Base-by-base conservation (phyloP, 2,329 filamentous ascomycete genomes). In the Colletotrichum lini region DNA sequence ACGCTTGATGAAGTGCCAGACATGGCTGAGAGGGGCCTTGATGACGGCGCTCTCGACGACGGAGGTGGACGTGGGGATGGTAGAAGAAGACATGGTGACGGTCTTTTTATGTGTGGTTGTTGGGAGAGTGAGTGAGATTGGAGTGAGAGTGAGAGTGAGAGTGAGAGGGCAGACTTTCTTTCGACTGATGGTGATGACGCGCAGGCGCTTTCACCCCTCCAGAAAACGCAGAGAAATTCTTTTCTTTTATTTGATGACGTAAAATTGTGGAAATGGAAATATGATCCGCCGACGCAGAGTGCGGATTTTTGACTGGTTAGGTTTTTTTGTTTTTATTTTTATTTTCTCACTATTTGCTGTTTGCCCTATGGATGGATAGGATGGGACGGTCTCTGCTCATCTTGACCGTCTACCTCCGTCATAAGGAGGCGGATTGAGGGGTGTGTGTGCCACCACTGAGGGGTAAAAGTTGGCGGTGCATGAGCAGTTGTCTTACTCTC, bases 1-100 rank as follows among this genome's bases (percentile, higher is more conserved):
- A 64, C 58, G 89, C 86, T 93, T 93, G 88, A 93, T 91, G 77
- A 90, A 85, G 84, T 93, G 91, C 91, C 92, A 94, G 79, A 93
- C 91, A 75, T 88, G 81, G 77, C 87, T 86, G 79, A 93, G 87
- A 44, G 89, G 88, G 47, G 91, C 91, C 76, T 89, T 86, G 82
- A 94, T 93, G 81, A 94, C 90, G 78, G 89, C 86, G 67, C 88
- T 90, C 83, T 92, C 91, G 76, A 86, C 83, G 77, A 93, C 89
- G 35, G 88, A 91, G 76, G 90, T 92, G 71, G 89, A 89, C 52
- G 91, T 92, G 72, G 91, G 91, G 78, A 92, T 92, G 44, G 59
- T 92, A 44, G 60, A 70, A 44, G 77, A 75, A 56, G 78, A 75
- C 68, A 72, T 67, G 13, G 38, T 73, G 49, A 78, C 78, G 53